phyloP scores from a whole-genome alignment of 2,329 filamentous ascomycete genomes.

The Botrytis galanthina region DNA sequence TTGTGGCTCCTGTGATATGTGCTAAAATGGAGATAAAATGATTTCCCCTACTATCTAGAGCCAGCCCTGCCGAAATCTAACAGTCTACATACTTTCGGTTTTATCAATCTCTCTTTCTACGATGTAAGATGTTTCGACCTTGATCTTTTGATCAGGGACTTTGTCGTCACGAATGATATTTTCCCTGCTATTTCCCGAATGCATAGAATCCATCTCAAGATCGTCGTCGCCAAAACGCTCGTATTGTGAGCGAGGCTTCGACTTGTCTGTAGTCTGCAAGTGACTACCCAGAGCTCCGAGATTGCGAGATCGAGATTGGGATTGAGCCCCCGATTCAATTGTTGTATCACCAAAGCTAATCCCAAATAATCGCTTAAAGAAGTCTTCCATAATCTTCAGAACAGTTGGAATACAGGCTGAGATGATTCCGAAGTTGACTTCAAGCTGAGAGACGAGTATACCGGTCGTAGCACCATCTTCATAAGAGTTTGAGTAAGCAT shows the following conservation, averaged over 20 bases:
- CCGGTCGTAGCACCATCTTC: conserved; percentile 21
- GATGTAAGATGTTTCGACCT: conserved; percentile 7
- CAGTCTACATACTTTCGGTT: not conserved
- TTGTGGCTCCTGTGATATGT: not conserved
- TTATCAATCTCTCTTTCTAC: conserved; percentile 4
- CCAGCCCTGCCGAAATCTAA: not conserved
- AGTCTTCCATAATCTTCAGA: conserved; percentile 22
- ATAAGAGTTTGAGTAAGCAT: not conserved
- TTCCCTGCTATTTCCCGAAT: conserved; percentile 11
- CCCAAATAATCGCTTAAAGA: conserved; percentile 12
- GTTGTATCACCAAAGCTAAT: not conserved
- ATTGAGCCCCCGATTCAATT: not conserved
- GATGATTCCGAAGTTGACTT: conserved; percentile 25
- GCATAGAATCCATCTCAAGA: conserved; percentile 8
- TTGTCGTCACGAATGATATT: conserved; percentile 1
- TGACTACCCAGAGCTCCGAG: not conserved
- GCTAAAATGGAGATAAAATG: not conserved
- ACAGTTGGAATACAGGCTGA: conserved; percentile 24
- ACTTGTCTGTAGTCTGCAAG: not conserved
- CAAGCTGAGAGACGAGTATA: conserved; percentile 23
- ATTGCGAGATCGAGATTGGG: conserved; percentile 7
- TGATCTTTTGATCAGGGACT: not conserved
- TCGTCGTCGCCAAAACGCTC: conserved; percentile 13
- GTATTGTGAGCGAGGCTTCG: conserved; percentile 7
- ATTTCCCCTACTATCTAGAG: not conserved